Conservation (phyloP, 139 green algal species). For the Ostreobium quekettii region DNA sequence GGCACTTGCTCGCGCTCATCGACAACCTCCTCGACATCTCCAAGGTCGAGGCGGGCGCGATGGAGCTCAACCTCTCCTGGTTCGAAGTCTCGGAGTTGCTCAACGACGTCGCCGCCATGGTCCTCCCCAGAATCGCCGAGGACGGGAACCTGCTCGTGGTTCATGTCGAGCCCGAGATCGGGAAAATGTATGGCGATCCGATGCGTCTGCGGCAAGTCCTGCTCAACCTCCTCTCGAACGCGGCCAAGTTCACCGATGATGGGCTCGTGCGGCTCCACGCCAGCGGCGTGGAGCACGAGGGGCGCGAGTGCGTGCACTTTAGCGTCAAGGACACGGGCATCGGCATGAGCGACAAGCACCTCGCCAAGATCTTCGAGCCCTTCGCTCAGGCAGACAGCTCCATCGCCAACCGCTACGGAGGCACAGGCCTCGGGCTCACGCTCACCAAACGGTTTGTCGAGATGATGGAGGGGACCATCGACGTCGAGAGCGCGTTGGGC, state of each 20-base stretch:
- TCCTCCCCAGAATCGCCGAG: no score
- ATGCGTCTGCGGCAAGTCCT: constrained; percentile 72
- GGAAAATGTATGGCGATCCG: constrained; percentile 52
- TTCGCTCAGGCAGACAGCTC: constrained; percentile 76
- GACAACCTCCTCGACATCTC: no score
- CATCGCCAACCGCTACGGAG: constrained; percentile 68
- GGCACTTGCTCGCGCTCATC: no score
- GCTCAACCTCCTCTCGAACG: constrained; percentile 84
- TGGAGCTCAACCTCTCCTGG: no score
- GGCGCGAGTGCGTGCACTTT: constrained; percentile 42
- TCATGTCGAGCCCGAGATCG: no score
- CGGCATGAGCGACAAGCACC: constrained; percentile 46
- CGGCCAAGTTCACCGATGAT: constrained; percentile 79
- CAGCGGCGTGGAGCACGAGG: not conserved
- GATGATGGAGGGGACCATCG: constrained; percentile 72
- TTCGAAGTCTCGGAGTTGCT: no score
- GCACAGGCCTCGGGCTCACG: constrained; percentile 69
- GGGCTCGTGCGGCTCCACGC: constrained; percentile 20
- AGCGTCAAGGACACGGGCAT: constrained; percentile 71
- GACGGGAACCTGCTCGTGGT: no score
- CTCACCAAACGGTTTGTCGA: constrained; percentile 72
- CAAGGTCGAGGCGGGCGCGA: no score
- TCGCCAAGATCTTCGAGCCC: constrained; percentile 62
- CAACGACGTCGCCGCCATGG: no score
- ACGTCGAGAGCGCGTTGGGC: constrained; percentile 42